Evolutionary conservation across 2,329 filamentous ascomycete genomes (phyloP).

Genomic region (Penicillium digitatum): DNA sequence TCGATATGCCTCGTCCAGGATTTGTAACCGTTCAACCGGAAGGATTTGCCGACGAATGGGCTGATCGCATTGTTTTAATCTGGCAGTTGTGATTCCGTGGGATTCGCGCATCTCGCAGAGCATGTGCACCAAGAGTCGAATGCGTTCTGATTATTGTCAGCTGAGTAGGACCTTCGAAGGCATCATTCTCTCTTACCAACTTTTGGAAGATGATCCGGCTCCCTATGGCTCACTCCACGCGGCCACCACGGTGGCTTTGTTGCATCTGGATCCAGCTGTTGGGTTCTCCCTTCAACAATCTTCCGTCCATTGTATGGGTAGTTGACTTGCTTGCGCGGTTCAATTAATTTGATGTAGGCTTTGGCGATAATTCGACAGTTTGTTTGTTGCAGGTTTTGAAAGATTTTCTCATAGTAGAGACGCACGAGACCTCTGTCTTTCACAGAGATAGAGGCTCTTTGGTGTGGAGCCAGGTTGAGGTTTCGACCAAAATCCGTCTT

Average conservation of each 20-base stretch:
- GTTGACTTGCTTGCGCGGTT: slow-evolving; percentile 37
- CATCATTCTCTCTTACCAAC: slow-evolving; percentile 21
- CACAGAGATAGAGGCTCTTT: slow-evolving; percentile 25
- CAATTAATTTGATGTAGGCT: slow-evolving; percentile 36
- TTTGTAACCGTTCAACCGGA: slow-evolving; percentile 33
- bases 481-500: slow-evolving; percentile 9
- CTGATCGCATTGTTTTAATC: slow-evolving; percentile 39
- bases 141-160: slow-evolving; percentile 30
- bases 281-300: slow-evolving; percentile 30
- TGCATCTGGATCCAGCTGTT: slow-evolving; percentile 31
- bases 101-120: slow-evolving; percentile 37
- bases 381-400: slow-evolving; percentile 35
- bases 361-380: slow-evolving; percentile 37
- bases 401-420: slow-evolving; percentile 34
- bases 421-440: slow-evolving; percentile 25
- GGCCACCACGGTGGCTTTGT: slow-evolving; percentile 39
- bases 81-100: slow-evolving; percentile 36
- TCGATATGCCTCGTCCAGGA: slow-evolving; percentile 42
- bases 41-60: slow-evolving; percentile 39
- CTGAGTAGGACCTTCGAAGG: background rate
- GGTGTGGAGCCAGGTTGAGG: slow-evolving; percentile 22
- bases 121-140: slow-evolving; percentile 40
- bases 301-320: slow-evolving; percentile 37
- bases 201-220: slow-evolving; percentile 36
- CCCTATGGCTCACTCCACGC: slow-evolving; percentile 31